Evolutionary conservation across 2,329 filamentous ascomycete species (phyloP), one percentile per base, ranked within the genome.

Genomic region (Aureobasidium subglaciale): DNA sequence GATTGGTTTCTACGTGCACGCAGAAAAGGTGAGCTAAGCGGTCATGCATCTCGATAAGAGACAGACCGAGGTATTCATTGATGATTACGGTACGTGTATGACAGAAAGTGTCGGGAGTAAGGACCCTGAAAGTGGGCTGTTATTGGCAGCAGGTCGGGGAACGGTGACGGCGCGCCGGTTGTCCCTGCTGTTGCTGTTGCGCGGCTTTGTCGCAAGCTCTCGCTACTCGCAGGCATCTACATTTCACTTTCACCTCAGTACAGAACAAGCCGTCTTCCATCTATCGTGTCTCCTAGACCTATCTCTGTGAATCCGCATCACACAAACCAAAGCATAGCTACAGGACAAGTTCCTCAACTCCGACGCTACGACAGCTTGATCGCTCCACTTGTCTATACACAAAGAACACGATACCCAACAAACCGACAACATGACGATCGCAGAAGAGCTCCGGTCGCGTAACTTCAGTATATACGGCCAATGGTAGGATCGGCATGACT

Each of bases 401-500:
- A 34, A 10, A 25, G 22, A 15, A 15, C 20, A 40, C 29, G 35
- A 34, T 4, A 20, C 34, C 32, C 16, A n/a, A 13, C 20, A 35
- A 15, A 18, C 27, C 15, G n/a, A 22, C 58, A 59, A 42, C 18
- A 84, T 83, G 82, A 80, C 81, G 62, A 67, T 85, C 61, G 73
- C 76, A 54, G 82, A 85, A 60, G 82, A 85, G 70, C 78, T 85
- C 67, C 80, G 73, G 66, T 81, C 80, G 66, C 74, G 82, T 68
- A 85, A 85, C 72, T 85, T 85, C 75, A 84, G 82, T 72, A 85
- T 85, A 69, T 85, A 85, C 68, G 82, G 81, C 64, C 82, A 85
- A 82, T 85, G 82, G 82, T 85, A 67, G 71, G 78, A 77, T 55
- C 16, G 5, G 18, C n/a, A n/a, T 10, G 32, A 49, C 20, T 13